phyloP scores from a whole-genome alignment of 805 yeast genomes.

The Teunomyces gatunensis region DNA sequence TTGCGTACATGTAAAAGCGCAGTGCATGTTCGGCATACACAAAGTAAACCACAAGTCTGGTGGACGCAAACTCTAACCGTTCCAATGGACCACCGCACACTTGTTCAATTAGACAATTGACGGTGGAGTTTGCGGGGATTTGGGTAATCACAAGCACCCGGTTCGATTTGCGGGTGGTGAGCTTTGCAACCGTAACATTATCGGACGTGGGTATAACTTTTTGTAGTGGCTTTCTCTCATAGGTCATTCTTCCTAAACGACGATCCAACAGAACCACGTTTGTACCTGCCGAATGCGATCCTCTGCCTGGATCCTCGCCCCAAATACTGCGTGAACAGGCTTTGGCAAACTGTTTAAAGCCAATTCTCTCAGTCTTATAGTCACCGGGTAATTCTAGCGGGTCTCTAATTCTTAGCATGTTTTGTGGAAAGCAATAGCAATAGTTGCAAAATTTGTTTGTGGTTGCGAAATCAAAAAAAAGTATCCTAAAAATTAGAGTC shows the following conservation, averaged over 20 bases:
- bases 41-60: slow-evolving; percentile 48
- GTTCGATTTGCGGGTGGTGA: neutral
- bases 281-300: neutral
- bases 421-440: slow-evolving; percentile 6
- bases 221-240: neutral
- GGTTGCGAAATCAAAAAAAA: neutral
- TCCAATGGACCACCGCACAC: slow-evolving; percentile 72
- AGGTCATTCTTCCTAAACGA: neutral
- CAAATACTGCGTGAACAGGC: slow-evolving; percentile 5
- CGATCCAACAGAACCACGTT: neutral
- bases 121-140: slow-evolving; percentile 43
- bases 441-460: slow-evolving; percentile 2
- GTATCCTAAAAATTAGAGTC: too few relatives aligned
- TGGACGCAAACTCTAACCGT: slow-evolving; percentile 33
- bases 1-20: slow-evolving; percentile 48
- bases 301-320: slow-evolving; percentile 2
- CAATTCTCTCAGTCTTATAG: slow-evolving; percentile 3
- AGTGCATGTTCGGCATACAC: slow-evolving; percentile 51
- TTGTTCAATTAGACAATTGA: slow-evolving; percentile 51
- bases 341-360: slow-evolving; percentile 6
- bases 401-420: neutral
- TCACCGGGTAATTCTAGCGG: neutral
- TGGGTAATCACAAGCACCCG: slow-evolving; percentile 37
- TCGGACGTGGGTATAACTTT: neutral
- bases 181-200: neutral